phyloP scores from a whole-genome alignment of 495 filamentous ascomycete genomes.

The Daldinia loculata region DNA sequence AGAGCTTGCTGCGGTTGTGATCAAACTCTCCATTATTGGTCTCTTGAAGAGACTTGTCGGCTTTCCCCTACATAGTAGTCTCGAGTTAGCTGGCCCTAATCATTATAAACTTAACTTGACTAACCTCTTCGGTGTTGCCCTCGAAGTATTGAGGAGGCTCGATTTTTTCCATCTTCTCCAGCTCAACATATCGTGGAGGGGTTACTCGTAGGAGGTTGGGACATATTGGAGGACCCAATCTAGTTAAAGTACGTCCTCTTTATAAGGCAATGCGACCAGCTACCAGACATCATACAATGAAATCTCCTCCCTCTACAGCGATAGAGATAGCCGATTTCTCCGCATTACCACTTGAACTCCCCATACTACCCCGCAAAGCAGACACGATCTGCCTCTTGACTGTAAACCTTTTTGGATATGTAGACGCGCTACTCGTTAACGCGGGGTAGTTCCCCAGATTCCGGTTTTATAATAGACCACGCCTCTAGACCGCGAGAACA shows the following conservation, averaged over 20 bases:
- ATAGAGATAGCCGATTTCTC: conserved; percentile 24
- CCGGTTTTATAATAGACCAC: background rate
- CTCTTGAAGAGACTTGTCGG: conserved; percentile 1
- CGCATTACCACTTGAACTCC: conserved; percentile 16
- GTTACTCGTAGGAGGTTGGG: background rate
- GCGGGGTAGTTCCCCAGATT: conserved; percentile 31
- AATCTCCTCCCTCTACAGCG: background rate
- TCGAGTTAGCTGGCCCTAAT: background rate
- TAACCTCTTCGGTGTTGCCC: conserved; percentile 13
- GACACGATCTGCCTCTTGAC: background rate
- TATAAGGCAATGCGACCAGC: background rate
- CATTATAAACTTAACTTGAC: background rate
- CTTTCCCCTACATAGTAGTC: background rate
- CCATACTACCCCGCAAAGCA: conserved; percentile 17
- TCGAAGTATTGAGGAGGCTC: conserved; percentile 25
- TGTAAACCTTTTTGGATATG: background rate
- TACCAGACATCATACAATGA: background rate
- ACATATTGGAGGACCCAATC: background rate
- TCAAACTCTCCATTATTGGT: conserved; percentile 22
- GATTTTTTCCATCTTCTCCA: conserved; percentile 28
- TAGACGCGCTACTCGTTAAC: background rate
- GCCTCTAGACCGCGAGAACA: background rate
- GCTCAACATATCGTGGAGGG: background rate
- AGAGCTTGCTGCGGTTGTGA: conserved; percentile 20
- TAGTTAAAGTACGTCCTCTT: background rate